These are phyloP conservation scores for Limnomonas spitsbergensis DNA, from an alignment of 139 green algal genomes.

Conservation along the genomic window DNA sequence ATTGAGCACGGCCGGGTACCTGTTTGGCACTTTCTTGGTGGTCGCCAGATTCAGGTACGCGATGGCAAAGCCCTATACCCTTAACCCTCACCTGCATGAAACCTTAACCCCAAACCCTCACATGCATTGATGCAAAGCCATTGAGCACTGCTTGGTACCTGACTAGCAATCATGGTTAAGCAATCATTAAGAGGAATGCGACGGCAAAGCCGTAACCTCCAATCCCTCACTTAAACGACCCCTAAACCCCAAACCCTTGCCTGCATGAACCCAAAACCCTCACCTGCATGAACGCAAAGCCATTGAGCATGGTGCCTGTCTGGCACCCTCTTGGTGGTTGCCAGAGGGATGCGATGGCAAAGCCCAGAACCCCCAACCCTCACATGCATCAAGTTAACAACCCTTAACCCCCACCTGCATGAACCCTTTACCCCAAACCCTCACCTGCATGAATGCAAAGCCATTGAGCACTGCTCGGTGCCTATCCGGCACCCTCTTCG, in stretches of 20 bases:
- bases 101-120: background rate
- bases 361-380: background rate
- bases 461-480: slow-evolving; percentile 61
- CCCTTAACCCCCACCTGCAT: background rate
- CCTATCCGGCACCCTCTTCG: slow-evolving; percentile 43
- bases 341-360: background rate
- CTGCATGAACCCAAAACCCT: too few species aligned
- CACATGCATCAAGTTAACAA: background rate
- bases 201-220: slow-evolving; percentile 53
- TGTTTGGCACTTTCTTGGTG: slow-evolving; percentile 42
- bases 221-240: too few species aligned
- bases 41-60: slow-evolving; percentile 45
- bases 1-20: slow-evolving; percentile 59
- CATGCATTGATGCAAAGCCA: slow-evolving; percentile 77
- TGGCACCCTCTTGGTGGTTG: too few species aligned
- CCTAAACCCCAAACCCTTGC: too few species aligned
- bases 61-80: slow-evolving; percentile 22
- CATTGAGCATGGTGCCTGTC: too few species aligned
- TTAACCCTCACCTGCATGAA: background rate
- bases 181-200: slow-evolving; percentile 41
- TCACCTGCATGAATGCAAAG: slow-evolving; percentile 76
- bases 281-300: too few species aligned
- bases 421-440: background rate
- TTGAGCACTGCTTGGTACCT: slow-evolving; percentile 59
- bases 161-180: slow-evolving; percentile 41